Conservation (phyloP, 805 yeast genomes). For the Yamadazyma phyllophila region DNA sequence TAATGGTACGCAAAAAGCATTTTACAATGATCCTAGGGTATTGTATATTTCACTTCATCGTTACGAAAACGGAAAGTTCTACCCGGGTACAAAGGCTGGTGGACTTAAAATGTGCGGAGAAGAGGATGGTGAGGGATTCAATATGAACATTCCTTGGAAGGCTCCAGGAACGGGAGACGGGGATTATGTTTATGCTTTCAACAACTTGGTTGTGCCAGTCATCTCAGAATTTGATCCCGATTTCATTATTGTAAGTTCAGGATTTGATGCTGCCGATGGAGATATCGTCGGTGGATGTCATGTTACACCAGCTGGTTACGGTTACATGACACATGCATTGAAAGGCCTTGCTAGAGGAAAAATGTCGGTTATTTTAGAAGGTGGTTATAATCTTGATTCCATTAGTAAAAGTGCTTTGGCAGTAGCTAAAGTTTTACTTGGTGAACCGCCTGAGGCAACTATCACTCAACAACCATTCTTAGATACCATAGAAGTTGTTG, state of each 20-base stretch:
- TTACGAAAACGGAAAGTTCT: constrained; percentile 86
- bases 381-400: constrained; percentile 92
- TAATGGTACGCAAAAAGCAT: constrained; percentile 95
- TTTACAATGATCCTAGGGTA: constrained; percentile 84
- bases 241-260: constrained; percentile 87
- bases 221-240: constrained; percentile 90
- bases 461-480: constrained; percentile 63
- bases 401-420: constrained; percentile 88
- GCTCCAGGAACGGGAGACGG: constrained; percentile 90
- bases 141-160: constrained; percentile 93
- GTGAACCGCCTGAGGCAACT: constrained; percentile 90
- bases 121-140: constrained; percentile 82
- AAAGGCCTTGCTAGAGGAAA: constrained; percentile 87
- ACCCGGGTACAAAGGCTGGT: constrained; percentile 92
- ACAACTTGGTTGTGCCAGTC: constrained; percentile 81
- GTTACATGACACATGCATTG: constrained; percentile 91
- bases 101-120: constrained; percentile 78
- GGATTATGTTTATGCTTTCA: constrained; percentile 90
- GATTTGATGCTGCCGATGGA: constrained; percentile 98
- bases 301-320: constrained; percentile 93
- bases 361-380: constrained; percentile 86
- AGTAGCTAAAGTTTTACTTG: constrained; percentile 85
- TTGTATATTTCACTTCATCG: constrained; percentile 89
- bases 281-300: constrained; percentile 96
- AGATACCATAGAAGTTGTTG: constrained; percentile 76